Conservation (phyloP, 345 rosid genomes). For the Syzygium oleosum region DNA sequence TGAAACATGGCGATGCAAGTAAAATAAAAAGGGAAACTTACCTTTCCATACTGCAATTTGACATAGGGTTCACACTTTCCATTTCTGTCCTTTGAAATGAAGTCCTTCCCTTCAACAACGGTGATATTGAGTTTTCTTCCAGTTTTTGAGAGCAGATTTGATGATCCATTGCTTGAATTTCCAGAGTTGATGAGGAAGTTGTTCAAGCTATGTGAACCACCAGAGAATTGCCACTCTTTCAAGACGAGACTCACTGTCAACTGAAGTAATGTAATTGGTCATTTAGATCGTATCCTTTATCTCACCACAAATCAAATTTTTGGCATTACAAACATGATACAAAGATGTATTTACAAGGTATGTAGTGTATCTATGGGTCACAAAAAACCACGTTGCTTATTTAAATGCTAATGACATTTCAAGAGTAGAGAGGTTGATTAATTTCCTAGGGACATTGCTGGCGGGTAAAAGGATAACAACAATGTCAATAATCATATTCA, state of each 20-base stretch:
- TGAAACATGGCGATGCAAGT: not conserved
- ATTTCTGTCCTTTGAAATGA: constrained; percentile 42
- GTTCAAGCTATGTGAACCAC: constrained; percentile 68
- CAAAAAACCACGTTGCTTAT: not conserved
- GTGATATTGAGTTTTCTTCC: constrained; percentile 64
- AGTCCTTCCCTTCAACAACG: constrained; percentile 62
- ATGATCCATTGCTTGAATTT: constrained; percentile 40
- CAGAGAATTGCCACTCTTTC: constrained; percentile 98
- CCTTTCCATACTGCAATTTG: constrained; percentile 93
- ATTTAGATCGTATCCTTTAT: not conserved
- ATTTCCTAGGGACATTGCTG: not conserved
- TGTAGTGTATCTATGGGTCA: not conserved
- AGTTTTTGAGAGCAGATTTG: constrained; percentile 47
- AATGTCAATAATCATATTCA: not conserved
- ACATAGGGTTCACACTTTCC: constrained; percentile 73
- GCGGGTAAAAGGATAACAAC: not conserved
- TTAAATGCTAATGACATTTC: not conserved
- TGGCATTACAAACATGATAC: not conserved
- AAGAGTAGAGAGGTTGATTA: not conserved
- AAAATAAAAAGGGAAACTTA: not conserved
- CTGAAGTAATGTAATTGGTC: constrained; percentile 23
- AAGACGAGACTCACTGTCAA: constrained; percentile 65
- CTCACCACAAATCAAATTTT: not conserved
- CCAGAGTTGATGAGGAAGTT: constrained; percentile 20
- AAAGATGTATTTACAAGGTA: not conserved